phyloP scores from a whole-genome alignment of 1,284 basidiomycete genomes.

The Coniferiporia weirii region DNA sequence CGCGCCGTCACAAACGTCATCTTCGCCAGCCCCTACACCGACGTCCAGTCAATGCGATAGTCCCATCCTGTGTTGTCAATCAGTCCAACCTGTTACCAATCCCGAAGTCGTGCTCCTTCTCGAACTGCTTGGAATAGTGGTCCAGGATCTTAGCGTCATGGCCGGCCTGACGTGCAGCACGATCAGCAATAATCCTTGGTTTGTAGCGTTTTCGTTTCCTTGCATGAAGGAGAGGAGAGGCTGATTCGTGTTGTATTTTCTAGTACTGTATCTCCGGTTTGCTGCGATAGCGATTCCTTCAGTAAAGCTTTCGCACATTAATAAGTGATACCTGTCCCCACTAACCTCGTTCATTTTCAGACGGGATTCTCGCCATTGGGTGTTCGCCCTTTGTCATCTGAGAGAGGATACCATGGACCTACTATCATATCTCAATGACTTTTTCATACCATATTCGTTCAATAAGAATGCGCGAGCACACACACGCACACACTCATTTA shows the following conservation, averaged over 20 bases:
- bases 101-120: constrained; percentile 15
- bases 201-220: not conserved
- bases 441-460: not conserved
- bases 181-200: constrained; percentile 24
- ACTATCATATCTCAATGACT: not conserved
- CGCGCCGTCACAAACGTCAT: constrained; percentile 8
- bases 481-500: not conserved
- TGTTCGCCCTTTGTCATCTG: constrained; percentile 36
- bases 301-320: constrained; percentile 13
- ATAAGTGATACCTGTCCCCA: not conserved
- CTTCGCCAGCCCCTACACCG: not conserved
- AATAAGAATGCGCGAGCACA: not conserved
- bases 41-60: constrained; percentile 25
- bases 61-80: constrained; percentile 29
- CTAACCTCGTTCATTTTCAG: constrained; percentile 19
- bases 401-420: not conserved
- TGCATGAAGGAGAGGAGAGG: not conserved
- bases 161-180: constrained; percentile 27
- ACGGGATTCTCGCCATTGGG: constrained; percentile 35
- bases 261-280: constrained; percentile 24
- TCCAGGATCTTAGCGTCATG: constrained; percentile 22
- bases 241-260: not conserved
- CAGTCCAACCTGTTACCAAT: constrained; percentile 21
- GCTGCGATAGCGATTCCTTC: constrained; percentile 29
- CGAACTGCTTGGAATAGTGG: constrained; percentile 21